Percentiles rank a stretch among this genome's conserved stretches.
phyloP scores from a whole-genome alignment of 1,284 basidiomycete species.

The Clitocybe nebularis region DNA sequence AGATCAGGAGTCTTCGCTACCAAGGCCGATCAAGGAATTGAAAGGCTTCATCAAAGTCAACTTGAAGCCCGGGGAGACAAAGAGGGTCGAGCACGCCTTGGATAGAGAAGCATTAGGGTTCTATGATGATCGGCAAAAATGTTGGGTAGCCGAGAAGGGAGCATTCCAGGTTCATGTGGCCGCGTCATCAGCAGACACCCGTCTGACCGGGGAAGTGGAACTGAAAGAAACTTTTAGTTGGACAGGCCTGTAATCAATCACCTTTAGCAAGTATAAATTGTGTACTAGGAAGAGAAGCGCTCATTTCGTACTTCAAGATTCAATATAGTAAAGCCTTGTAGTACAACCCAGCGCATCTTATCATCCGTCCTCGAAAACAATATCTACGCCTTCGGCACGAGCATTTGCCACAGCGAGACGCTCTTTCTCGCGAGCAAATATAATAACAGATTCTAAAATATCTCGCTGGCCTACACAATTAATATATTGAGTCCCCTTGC shows the following conservation, averaged over 20 bases:
- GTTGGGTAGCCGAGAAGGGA: conserved; percentile 44
- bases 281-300: too few species aligned
- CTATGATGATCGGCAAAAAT: conserved; percentile 34
- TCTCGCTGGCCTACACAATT: conserved; percentile 28
- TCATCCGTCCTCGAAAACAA: conserved; percentile 42
- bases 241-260: conserved; percentile 31
- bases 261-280: neutral
- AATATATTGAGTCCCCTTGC: neutral
- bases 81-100: conserved; percentile 32
- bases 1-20: conserved; percentile 31
- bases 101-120: conserved; percentile 40
- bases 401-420: conserved; percentile 41
- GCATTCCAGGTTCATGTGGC: conserved; percentile 37
- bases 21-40: conserved; percentile 38
- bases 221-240: conserved; percentile 33
- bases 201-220: conserved; percentile 28
- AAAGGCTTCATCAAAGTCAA: conserved; percentile 43
- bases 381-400: conserved; percentile 44
- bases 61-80: conserved; percentile 37
- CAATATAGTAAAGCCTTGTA: too few species aligned
- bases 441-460: conserved; percentile 38
- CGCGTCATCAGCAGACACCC: conserved; percentile 33
- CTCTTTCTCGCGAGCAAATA: conserved; percentile 43
- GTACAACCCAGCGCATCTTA: neutral
- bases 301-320: too few species aligned